A percentile compares a stretch with the other conserved stretches of the same genome.
Evolutionary conservation across 306 rosid species (phyloP).

Genomic region (Clitoria ternatea): DNA sequence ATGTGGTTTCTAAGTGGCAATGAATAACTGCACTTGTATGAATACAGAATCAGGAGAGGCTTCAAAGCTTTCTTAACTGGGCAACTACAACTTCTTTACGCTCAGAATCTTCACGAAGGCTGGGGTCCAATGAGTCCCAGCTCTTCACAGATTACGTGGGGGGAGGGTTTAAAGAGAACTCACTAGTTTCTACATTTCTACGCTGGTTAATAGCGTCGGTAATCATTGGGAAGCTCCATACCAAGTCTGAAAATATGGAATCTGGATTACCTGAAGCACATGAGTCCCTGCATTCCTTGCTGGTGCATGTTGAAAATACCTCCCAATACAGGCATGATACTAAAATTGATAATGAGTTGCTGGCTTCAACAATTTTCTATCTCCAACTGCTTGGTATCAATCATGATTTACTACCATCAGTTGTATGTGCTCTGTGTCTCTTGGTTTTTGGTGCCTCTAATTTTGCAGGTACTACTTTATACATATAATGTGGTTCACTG

Average conservation of each 20-base stretch:
- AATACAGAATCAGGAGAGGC: slow-evolving; percentile 53
- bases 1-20: background rate
- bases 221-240: slow-evolving; percentile 58
- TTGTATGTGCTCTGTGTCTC: slow-evolving; percentile 70
- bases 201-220: slow-evolving; percentile 79
- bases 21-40: slow-evolving; percentile 17
- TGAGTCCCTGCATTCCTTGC: slow-evolving; percentile 47
- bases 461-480: slow-evolving; percentile 45
- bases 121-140: slow-evolving; percentile 32
- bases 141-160: slow-evolving; percentile 20
- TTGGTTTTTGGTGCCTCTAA: slow-evolving; percentile 41
- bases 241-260: slow-evolving; percentile 29
- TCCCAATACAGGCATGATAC: slow-evolving; percentile 32
- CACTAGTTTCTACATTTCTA: slow-evolving; percentile 48
- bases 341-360: slow-evolving; percentile 39
- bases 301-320: slow-evolving; percentile 38
- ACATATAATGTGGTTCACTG: slow-evolving; percentile 1
- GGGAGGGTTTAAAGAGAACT: slow-evolving; percentile 38
- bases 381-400: slow-evolving; percentile 57
- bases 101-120: slow-evolving; percentile 40
- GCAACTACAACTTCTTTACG: slow-evolving; percentile 56
- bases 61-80: slow-evolving; percentile 68
- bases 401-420: slow-evolving; percentile 52
- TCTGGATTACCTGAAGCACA: slow-evolving; percentile 24
- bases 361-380: slow-evolving; percentile 63